Base-by-base conservation (phyloP, 768 basidiomycete genomes). In the Lactarius trivialis region DNA sequence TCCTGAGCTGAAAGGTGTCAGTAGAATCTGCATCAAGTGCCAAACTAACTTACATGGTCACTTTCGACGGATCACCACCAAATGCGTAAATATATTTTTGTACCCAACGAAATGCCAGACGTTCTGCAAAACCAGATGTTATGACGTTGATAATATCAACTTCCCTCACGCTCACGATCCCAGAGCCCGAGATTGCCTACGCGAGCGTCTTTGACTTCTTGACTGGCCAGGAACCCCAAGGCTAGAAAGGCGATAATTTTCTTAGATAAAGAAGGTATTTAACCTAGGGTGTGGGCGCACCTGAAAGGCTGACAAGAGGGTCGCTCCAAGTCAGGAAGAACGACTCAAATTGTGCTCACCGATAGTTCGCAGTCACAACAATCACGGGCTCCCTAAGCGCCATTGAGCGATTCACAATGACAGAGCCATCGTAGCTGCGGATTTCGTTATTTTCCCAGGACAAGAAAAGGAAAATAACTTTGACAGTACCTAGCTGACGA, bases 141-240 rank as follows among this genome's bases (percentile, higher is more conserved):
- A 17, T 7, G 4, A 21, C 9, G 2, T 8, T 12, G 55, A 14
- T 14, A 14, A 50, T 48, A 51, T 32, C 19, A 39, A 30, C 24
- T 15, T 3, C 2, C 36, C 2, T 33, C 9, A 19, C 9, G 72
- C 81, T 69, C 67, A 82, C 82, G 82, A 73, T 88, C 85, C 61
- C 79, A 80, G 19, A 89, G 71, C 15, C 86, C 87, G 21, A 86
- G 75, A 68, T 88, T 88, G 1, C 81, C 82, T 5, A 82, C 74
- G 0, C 79, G 79, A 5, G 81, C 82, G 11, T 72, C 75, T 52
- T 77, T 78, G 3, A 82, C 78, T 73, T 84, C 81, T 65, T 78
- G 71, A 43, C 81, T 72, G 1, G 77, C 76, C 36, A 83, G 64
- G 70, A 85, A 84, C 5, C 82, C 81, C 57, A 82, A 79, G 1